Evolutionary conservation across 495 filamentous ascomycete species (phyloP).

Genomic region (Daldinia bambusicola): DNA sequence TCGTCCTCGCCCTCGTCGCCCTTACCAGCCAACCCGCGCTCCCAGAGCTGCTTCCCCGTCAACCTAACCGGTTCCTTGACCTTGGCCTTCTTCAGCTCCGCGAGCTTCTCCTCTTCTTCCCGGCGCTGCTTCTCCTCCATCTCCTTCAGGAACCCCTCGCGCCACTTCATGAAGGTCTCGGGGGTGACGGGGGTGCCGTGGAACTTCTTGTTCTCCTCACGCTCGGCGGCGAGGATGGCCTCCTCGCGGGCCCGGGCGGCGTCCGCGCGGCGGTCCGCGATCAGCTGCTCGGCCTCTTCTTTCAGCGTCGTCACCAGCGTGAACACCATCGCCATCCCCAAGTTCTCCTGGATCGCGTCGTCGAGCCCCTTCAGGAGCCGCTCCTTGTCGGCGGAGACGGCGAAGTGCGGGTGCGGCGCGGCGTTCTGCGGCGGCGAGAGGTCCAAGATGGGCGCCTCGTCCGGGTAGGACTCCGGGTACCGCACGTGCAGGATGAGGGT

Average conservation of each 20-base stretch:
- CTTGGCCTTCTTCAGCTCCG: slow-evolving; percentile 78
- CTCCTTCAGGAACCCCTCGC: slow-evolving; percentile 79
- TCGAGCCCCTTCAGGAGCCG: slow-evolving; percentile 73
- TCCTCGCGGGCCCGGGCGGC: slow-evolving; percentile 72
- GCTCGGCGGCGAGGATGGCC: slow-evolving; percentile 75
- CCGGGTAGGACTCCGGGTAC: slow-evolving; percentile 88
- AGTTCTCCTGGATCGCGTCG: slow-evolving; percentile 81
- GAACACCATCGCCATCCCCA: slow-evolving; percentile 99
- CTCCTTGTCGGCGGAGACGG: slow-evolving; percentile 70
- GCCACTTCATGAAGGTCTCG: slow-evolving; percentile 86
- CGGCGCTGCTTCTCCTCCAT: slow-evolving; percentile 73
- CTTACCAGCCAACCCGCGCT: slow-evolving; percentile 79
- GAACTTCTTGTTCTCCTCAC: slow-evolving; percentile 96
- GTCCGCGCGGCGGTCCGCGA: slow-evolving; percentile 70
- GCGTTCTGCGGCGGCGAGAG: slow-evolving; percentile 76
- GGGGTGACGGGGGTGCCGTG: slow-evolving; percentile 86
- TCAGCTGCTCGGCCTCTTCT: slow-evolving; percentile 83
- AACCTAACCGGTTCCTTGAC: slow-evolving; percentile 71
- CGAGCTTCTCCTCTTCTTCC: slow-evolving; percentile 75
- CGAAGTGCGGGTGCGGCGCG: slow-evolving; percentile 68
- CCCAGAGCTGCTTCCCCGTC: slow-evolving; percentile 87
- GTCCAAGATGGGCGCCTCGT: slow-evolving; percentile 81
- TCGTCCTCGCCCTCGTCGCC: slow-evolving; percentile 76
- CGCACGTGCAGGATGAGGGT: slow-evolving; percentile 81
- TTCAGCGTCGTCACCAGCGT: slow-evolving; percentile 87